phyloP scores from a whole-genome alignment of 495 filamentous ascomycete genomes.

The Neurospora africana region DNA sequence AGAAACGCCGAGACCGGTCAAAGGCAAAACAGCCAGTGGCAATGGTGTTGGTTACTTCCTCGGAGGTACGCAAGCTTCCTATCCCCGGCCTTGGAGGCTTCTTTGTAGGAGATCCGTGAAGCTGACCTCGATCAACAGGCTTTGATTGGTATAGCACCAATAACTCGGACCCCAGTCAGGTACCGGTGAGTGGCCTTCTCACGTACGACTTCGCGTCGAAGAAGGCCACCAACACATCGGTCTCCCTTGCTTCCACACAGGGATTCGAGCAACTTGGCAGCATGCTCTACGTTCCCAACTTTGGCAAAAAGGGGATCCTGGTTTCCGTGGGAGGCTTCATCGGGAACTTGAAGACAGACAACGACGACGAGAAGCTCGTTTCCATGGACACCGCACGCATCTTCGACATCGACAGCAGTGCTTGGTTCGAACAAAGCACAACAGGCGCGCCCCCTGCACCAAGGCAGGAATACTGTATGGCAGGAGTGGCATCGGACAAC shows the following conservation, averaged over 20 bases:
- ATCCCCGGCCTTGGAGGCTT: not conserved
- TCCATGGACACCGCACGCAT: conserved; percentile 9
- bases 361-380: not conserved
- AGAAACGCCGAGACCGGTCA: conserved; percentile 7
- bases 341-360: not conserved
- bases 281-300: conserved; percentile 13
- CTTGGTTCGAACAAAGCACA: conserved; percentile 14
- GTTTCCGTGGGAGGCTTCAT: conserved; percentile 8
- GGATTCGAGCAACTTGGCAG: conserved; percentile 1
- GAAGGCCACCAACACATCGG: not conserved
- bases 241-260: not conserved
- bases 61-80: conserved; percentile 4
- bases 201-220: conserved; percentile 10
- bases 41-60: conserved; percentile 12
- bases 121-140: not conserved
- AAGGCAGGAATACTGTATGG: conserved; percentile 14
- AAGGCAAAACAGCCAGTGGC: conserved; percentile 9
- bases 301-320: conserved; percentile 12
- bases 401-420: conserved; percentile 4
- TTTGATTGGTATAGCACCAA: not conserved
- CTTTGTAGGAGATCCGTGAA: not conserved
- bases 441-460: conserved; percentile 6
- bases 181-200: conserved; percentile 1
- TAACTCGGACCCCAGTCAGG: not conserved
- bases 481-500: conserved; percentile 13